Evolutionary conservation across 1,139 yeast genomes (phyloP).

Genomic region (Suhomyces wounanorum): DNA sequence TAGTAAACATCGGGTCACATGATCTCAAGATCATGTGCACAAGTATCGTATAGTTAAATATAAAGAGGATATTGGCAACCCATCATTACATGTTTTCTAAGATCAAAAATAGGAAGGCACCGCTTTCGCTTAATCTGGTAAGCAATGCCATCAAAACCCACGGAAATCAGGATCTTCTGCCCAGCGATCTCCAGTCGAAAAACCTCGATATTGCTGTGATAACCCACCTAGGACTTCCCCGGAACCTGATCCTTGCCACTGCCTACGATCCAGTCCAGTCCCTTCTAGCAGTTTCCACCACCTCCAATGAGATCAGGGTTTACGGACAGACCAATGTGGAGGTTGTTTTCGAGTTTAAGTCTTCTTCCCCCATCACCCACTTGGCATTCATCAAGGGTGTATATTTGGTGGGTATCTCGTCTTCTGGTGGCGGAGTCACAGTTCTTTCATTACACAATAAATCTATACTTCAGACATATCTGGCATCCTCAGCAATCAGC

Average conservation of each 20-base stretch:
- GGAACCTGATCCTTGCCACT: constrained; percentile 52
- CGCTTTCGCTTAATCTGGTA: constrained; percentile 51
- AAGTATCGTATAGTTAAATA: neutral
- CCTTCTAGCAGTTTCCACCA: constrained; percentile 78
- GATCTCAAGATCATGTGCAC: neutral
- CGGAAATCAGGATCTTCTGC: constrained; percentile 42
- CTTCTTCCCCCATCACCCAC: constrained; percentile 53
- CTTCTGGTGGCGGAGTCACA: constrained; percentile 49
- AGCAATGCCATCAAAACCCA: constrained; percentile 55
- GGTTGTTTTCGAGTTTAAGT: constrained; percentile 58
- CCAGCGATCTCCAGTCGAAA: constrained; percentile 42
- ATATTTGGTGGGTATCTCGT: constrained; percentile 71
- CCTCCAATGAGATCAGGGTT: constrained; percentile 67
- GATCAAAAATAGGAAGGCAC: constrained; percentile 47
- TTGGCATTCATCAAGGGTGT: constrained; percentile 76
- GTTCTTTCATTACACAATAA: constrained; percentile 72
- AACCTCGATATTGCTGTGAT: constrained; percentile 36
- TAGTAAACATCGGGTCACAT: neutral
- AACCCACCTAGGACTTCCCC: constrained; percentile 42
- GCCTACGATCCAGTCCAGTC: constrained; percentile 92
- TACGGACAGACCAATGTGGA: constrained; percentile 86
- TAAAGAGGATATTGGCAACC: neutral
- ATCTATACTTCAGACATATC: constrained; percentile 53
- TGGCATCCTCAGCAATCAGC: constrained; percentile 66
- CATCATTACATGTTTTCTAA: constrained; percentile 45